Base-by-base conservation (phyloP, 768 basidiomycete genomes). In the Austroboletus eburneus region DNA sequence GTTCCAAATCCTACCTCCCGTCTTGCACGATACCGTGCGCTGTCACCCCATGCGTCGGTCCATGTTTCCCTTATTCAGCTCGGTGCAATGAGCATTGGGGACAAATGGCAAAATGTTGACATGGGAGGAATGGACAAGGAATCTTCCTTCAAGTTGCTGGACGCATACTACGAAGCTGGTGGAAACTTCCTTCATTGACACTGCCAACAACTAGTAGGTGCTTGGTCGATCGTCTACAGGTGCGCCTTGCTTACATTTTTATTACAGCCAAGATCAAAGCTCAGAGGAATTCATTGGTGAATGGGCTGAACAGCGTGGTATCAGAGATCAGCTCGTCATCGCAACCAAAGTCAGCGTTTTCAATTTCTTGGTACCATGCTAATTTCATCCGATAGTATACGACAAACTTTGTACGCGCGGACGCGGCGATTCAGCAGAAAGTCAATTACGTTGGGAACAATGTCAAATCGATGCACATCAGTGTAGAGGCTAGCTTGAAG, bases 181-280 rank as follows among this genome's bases (percentile, higher is more conserved):
- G 77, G 78, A 2, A 75, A 77, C n/a, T n/a, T n/a, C n/a, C 61
- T 71, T 70, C 46, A 72, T 77, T 55, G 72, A 75, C 24, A 76
- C 76, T 3, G 69, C 75, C 12, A 77, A 73, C 43, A 62, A 56
- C 52, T 77, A 77, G 70, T 72, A 36, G 51, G 69, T 20, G 25
- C 46, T 42, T 34, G 22, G 9, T 3, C 12, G 14, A 14, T 18
- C 2, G 1, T 8, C 0, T 9, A 4, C 24, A n/a, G n/a, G 27
- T 30, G 34, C n/a, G 16, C 29, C 35, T 30, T 37, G 4, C 5
- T 47, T 24, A 37, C 3, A 3, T 17, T 35, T 9, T 14, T 24
- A 9, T 33, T 40, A 7, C 35, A 69, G 69, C 39, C 70, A 74
- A 51, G 61, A 72, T 41, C 73, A 68, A 38, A 61, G 64, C 27